Percentiles rank a stretch among this genome's conserved stretches.
Evolutionary conservation across 179 eudicot species (phyloP).

Genomic region (Monotropa hypopitys): DNA sequence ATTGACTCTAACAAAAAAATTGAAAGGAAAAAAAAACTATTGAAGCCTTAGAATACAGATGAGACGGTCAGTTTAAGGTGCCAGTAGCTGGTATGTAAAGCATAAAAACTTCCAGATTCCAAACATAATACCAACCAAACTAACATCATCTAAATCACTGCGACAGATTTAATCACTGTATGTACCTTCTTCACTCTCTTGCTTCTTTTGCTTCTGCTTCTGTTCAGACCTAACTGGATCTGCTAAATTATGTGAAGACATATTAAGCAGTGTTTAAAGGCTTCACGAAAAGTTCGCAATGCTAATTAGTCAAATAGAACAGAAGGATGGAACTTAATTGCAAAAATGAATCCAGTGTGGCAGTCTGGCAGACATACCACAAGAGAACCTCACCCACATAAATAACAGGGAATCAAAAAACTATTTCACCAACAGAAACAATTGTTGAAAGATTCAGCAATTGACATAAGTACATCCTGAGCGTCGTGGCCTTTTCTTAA

Average conservation of each 20-base stretch:
- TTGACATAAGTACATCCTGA: not conserved
- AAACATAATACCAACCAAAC: not conserved
- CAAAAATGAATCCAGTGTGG: conserved; percentile 1
- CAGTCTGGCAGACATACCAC: not conserved
- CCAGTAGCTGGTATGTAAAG: not conserved
- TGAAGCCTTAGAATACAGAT: not conserved
- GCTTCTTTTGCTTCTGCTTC: conserved; percentile 47
- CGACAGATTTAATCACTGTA: not conserved
- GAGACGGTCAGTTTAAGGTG: not conserved
- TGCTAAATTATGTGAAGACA: conserved; percentile 24
- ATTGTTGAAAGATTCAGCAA: not conserved
- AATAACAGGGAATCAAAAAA: not conserved
- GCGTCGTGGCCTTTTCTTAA: not conserved
- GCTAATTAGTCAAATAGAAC: not conserved
- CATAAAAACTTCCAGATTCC: not conserved
- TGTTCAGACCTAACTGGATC: conserved; percentile 27
- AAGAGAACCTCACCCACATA: not conserved
- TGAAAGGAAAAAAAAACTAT: not conserved
- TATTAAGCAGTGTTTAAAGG: conserved; percentile 2
- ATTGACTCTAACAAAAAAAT: not conserved
- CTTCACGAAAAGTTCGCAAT: not conserved
- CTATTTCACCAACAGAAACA: not conserved
- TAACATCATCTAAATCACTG: not conserved
- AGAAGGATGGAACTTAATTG: not conserved
- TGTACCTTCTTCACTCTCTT: conserved; percentile 50